Conservation (phyloP, 352 stramenopile genomes). For the Globisporangium orthogonon region DNA sequence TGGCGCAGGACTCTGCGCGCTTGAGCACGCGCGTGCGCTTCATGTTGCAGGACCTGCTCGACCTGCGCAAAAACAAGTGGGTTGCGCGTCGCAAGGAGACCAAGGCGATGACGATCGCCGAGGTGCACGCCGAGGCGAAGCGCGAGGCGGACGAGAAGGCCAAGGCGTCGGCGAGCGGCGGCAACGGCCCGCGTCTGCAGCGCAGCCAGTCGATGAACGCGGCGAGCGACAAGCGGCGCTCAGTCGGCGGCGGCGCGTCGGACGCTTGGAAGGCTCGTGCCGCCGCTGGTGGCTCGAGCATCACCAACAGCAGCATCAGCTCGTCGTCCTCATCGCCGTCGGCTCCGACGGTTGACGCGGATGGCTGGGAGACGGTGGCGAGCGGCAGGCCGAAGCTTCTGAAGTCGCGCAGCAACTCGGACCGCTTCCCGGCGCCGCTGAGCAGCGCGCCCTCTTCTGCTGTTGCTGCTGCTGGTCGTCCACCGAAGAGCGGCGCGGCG, state of each 20-base stretch:
- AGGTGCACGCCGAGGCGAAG: conserved; percentile 69
- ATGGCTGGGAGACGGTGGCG: conserved; percentile 73
- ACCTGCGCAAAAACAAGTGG: conserved; percentile 74
- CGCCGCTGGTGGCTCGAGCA: background rate
- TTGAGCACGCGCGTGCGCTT: conserved; percentile 77
- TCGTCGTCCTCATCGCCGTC: conserved; percentile 8
- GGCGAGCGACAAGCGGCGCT: conserved; percentile 34
- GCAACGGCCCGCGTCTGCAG: conserved; percentile 34
- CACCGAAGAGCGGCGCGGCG: conserved; percentile 23
- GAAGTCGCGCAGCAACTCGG: conserved; percentile 59
- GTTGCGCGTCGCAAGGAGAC: conserved; percentile 70
- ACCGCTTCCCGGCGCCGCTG: conserved; percentile 28
- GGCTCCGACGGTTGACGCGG: conserved; percentile 29
- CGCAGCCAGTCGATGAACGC: conserved; percentile 61
- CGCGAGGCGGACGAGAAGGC: conserved; percentile 71
- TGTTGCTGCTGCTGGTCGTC: conserved; percentile 18
- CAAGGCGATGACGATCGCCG: conserved; percentile 80
- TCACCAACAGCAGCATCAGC: background rate
- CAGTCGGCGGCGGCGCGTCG: conserved; percentile 31
- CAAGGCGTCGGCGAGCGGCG: conserved; percentile 25
- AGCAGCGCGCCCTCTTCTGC: background rate
- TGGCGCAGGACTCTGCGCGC: conserved; percentile 58
- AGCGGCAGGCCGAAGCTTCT: conserved; percentile 44
- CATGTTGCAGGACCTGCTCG: conserved; percentile 78
- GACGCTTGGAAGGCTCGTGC: conserved; percentile 59